Evolutionary conservation across 2,329 filamentous ascomycete genomes (phyloP), one percentile per base, ranked within the genome.

Genomic region (Amylocarpus encephaloides): DNA sequence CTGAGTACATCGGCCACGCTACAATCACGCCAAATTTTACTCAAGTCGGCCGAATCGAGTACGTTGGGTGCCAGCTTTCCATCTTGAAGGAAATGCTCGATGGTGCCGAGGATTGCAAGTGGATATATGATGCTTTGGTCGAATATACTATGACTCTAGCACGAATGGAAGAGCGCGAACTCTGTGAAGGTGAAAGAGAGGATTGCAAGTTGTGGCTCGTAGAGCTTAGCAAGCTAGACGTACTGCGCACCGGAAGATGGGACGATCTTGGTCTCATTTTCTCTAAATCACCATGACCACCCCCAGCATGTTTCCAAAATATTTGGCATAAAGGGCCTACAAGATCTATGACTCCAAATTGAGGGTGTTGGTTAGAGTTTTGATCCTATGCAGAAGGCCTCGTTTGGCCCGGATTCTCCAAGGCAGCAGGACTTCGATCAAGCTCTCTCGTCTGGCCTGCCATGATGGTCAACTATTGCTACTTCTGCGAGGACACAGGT

Each of bases 81-180:
- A 82, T 82, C 49, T 82, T 96, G 53, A 79, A 79, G 58, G 82
- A 85, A 44, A 68, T 85, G 12, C 63, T 83, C 3, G 73, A 79
- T 50, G 80, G 78, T 56, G 91, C 78, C 4, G 74, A 82, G 57
- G 82, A 86, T 61, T 85, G 81, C 66, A 94, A 95, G 69, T 93
- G 89, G 80, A 86, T 95, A 40, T 95, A 95, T 64, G 88, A 95
- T 68, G 85, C 85, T 5, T 72, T 97, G 45, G 75, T 97, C 19
- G 81, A 88, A 55, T 90, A 88, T 63, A 83, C 83, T 1, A 64
- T 84, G 29, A 70, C 73, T 30, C 67, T 86, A n/a, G 75, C 73
- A 49, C 66, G 67, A n/a, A 62, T 86, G 53, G 75, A 76, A 59
- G 68, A 70, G 68, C 61, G 70, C 41, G 62, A 67, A 51, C 74